Conservation (phyloP, 371 early-diverging fungal genomes). For the Mortierella polycephala region DNA sequence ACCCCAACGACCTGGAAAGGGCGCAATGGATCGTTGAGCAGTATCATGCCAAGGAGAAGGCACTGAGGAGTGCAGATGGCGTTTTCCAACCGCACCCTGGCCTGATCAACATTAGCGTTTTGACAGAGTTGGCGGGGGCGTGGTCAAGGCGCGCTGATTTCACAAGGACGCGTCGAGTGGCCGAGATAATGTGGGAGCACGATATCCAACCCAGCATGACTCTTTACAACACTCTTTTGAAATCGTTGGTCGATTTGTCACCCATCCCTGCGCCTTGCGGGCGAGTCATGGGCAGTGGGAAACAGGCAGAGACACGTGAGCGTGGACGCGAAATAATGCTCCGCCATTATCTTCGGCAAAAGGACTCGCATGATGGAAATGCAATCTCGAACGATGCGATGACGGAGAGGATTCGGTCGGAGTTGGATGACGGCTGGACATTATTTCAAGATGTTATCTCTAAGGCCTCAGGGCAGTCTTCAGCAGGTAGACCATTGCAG, state of each 20-base stretch:
- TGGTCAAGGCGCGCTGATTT: slow-evolving; percentile 44
- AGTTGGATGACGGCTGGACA: slow-evolving; percentile 35
- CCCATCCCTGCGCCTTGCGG: slow-evolving; percentile 11
- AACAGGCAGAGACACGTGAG: slow-evolving; percentile 24
- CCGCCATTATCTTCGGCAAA: slow-evolving; percentile 21
- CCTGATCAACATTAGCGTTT: slow-evolving; percentile 11
- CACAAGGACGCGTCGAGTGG: slow-evolving; percentile 2
- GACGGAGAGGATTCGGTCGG: slow-evolving; percentile 4
- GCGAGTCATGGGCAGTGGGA: slow-evolving; percentile 24
- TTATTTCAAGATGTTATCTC: slow-evolving; percentile 20
- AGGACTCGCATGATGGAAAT: neutral
- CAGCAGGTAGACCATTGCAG: neutral
- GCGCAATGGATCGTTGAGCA: slow-evolving; percentile 46
- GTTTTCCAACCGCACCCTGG: neutral
- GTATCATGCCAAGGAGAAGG: slow-evolving; percentile 14
- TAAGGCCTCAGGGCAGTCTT: neutral
- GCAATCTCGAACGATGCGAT: neutral
- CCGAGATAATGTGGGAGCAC: slow-evolving; percentile 24
- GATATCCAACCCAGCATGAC: slow-evolving; percentile 40
- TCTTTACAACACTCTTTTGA: slow-evolving; percentile 44
- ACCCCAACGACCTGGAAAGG: slow-evolving; percentile 12
- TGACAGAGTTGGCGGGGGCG: slow-evolving; percentile 35
- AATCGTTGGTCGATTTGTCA: slow-evolving; percentile 33
- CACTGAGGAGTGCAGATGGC: neutral
- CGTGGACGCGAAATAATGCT: slow-evolving; percentile 41